Percentiles rank a stretch among this genome's conserved stretches.
phyloP scores from a whole-genome alignment of 352 stramenopile genomes.

The Lagenidium giganteum region DNA sequence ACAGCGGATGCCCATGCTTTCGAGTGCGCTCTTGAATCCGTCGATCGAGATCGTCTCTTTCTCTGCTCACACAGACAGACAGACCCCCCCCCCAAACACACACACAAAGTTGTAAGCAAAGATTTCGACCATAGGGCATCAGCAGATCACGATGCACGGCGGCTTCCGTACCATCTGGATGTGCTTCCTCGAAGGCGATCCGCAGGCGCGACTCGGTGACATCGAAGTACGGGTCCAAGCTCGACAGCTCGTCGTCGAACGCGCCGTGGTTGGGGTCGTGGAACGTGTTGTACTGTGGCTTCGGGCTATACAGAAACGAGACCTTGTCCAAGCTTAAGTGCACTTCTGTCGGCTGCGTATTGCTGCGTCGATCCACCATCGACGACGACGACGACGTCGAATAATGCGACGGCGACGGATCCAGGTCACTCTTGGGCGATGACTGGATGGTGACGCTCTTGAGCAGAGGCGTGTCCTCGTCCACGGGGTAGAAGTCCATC shows the following conservation, averaged over 20 bases:
- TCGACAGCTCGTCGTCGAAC: conserved; percentile 69
- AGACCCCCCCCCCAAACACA: no score
- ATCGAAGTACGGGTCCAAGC: conserved; percentile 85
- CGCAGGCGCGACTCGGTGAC: conserved; percentile 68
- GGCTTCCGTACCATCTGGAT: conserved; percentile 26
- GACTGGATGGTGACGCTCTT: conserved; percentile 19
- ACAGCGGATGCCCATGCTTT: conserved; percentile 69
- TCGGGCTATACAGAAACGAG: conserved; percentile 74
- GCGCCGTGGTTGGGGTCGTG: conserved; percentile 26
- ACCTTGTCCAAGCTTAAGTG: conserved; percentile 79
- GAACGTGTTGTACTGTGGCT: conserved; percentile 51
- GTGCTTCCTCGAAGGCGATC: conserved; percentile 63
- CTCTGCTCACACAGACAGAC: not conserved
- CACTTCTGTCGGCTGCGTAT: conserved; percentile 56
- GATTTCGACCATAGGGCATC: not conserved
- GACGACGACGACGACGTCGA: conserved; percentile 14
- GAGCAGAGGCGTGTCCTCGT: conserved; percentile 40
- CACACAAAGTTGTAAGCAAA: not conserved
- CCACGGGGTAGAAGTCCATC: conserved; percentile 40
- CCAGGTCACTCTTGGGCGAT: conserved; percentile 30
- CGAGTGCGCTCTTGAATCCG: conserved; percentile 49
- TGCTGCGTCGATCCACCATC: conserved; percentile 7
- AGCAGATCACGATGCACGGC: no score
- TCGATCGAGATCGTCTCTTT: conserved; percentile 47
- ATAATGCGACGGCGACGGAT: conserved; percentile 14